These are phyloP conservation scores for Monosporascus sp. DNA, from an alignment of 2,329 filamentous ascomycete genomes.

Conservation along the genomic window DNA sequence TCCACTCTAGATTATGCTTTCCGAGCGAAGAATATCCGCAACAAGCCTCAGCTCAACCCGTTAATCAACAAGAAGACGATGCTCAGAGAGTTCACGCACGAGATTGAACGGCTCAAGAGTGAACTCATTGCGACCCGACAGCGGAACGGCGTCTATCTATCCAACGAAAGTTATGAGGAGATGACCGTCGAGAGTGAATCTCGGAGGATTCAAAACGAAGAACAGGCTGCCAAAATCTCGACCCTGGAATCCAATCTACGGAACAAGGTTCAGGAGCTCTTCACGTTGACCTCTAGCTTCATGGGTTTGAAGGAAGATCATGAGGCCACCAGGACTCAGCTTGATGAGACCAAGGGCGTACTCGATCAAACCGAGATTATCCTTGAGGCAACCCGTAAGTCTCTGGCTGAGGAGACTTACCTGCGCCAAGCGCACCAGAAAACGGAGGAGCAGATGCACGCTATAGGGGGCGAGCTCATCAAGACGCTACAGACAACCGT, in stretches of 20 bases:
- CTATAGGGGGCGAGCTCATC: conserved; percentile 71
- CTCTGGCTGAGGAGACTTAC: conserved; percentile 72
- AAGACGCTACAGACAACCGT: conserved; percentile 74
- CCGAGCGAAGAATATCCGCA: conserved; percentile 95
- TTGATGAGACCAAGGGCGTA: conserved; percentile 76
- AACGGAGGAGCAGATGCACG: conserved; percentile 73
- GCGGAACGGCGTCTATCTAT: conserved; percentile 90
- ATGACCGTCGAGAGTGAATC: conserved; percentile 91
- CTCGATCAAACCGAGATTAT: conserved; percentile 86
- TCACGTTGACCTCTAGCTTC: conserved; percentile 79
- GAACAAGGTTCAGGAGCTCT: conserved; percentile 91
- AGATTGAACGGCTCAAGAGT: conserved; percentile 92
- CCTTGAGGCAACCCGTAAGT: conserved; percentile 69
- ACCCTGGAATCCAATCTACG: conserved; percentile 85
- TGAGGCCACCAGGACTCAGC: conserved; percentile 64
- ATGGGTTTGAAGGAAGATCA: conserved; percentile 86
- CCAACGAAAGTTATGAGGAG: conserved; percentile 83
- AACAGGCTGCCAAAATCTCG: conserved; percentile 87
- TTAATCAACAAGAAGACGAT: conserved; percentile 90
- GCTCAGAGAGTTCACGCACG: conserved; percentile 80
- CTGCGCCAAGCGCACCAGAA: conserved; percentile 79
- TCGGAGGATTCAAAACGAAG: conserved; percentile 81
- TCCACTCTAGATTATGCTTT: conserved; percentile 98
- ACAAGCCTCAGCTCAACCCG: conserved; percentile 94
- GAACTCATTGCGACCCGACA: conserved; percentile 90